Evolutionary conservation across 768 basidiomycete species (phyloP), one percentile per base, ranked within the genome.

Genomic region (Hydnomerulius pinastri): DNA sequence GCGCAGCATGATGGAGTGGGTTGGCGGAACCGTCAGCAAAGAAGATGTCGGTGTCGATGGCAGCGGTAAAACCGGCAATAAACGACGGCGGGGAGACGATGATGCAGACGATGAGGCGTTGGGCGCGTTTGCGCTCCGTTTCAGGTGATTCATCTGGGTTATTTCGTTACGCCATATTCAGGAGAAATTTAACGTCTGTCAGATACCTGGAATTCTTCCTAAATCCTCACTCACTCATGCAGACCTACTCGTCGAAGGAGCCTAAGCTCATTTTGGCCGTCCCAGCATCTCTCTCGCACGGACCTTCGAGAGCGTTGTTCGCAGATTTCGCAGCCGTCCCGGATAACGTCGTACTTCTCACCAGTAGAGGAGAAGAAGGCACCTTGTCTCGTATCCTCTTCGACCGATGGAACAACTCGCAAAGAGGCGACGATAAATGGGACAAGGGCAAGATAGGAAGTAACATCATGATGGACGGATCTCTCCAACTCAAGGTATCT

Each of bases 1-100:
- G 23, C 75, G 94, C 51, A 95, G 91, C 75, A 88, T 98, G 90
- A 96, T 97, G 82, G 97, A 98, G 66, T 98, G 95, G 93, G 83
- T 99, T 55, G 97, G 97, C 9, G 96, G 97, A 1, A 93, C 91
- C 12, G 85, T 97, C 46, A 91, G 86, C 59, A 92, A 92, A 62
- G 92, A 94, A 60, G 93, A 96, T 54, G 88, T 91, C 1, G 87
- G 91, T 2, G 91, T 90, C 64, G 87, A 90, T 25, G 83, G 80
- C 6, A 77, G 76, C 23, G 75, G 79, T 27, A 76, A 77, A 39
- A 77, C 76, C 17, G 76, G 79, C 32, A 76, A 79, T 35, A 73
- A 75, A 45, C 73, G 74, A 50, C 78, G 82, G 55, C 72, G 85
- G 53, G 73, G 77, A 6, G 85, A 86, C 44, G 85, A 87, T 4